Evolutionary conservation across 345 rosid genomes (phyloP).

Genomic region (Murraya koenigii): DNA sequence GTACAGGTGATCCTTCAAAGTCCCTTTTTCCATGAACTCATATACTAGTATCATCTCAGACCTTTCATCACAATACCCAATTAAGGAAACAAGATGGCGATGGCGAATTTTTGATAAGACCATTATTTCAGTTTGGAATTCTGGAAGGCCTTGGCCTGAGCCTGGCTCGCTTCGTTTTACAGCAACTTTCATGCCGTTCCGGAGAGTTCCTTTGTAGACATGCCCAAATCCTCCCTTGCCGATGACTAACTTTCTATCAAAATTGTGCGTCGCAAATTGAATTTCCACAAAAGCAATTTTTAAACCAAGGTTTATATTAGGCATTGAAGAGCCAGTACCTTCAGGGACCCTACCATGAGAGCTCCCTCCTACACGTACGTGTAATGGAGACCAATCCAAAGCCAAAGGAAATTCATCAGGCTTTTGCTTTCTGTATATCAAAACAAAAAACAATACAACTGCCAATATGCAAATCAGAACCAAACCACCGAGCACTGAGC

Average conservation of each 20-base stretch:
- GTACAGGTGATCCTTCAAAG: conserved; percentile 50
- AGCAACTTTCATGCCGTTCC: conserved; percentile 43
- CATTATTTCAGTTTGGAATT: conserved; percentile 54
- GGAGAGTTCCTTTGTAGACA: conserved; percentile 31
- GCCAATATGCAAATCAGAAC: conserved; percentile 18
- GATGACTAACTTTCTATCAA: conserved; percentile 29
- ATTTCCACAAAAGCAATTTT: conserved; percentile 43
- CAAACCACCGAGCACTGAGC: conserved; percentile 30
- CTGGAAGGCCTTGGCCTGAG: conserved; percentile 48
- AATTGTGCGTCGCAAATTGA: conserved; percentile 41
- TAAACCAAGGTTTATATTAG: conserved; percentile 21
- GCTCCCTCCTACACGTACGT: too few relatives aligned
- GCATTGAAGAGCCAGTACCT: too few relatives aligned
- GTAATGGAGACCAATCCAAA: too few relatives aligned
- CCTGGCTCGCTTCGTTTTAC: conserved; percentile 49
- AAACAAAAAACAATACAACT: conserved; percentile 11
- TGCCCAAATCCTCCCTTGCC: conserved; percentile 58
- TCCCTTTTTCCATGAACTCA: conserved; percentile 60
- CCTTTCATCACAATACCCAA: conserved; percentile 66
- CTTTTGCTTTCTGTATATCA: conserved; percentile 29
- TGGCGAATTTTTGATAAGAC: conserved; percentile 63
- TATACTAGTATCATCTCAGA: conserved; percentile 63
- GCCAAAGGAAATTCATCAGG: conserved; percentile 1
- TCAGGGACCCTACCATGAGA: too few relatives aligned
- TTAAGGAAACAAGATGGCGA: conserved; percentile 67